phyloP scores from a whole-genome alignment of 441 rosid species.

The Jatropha multifida region DNA sequence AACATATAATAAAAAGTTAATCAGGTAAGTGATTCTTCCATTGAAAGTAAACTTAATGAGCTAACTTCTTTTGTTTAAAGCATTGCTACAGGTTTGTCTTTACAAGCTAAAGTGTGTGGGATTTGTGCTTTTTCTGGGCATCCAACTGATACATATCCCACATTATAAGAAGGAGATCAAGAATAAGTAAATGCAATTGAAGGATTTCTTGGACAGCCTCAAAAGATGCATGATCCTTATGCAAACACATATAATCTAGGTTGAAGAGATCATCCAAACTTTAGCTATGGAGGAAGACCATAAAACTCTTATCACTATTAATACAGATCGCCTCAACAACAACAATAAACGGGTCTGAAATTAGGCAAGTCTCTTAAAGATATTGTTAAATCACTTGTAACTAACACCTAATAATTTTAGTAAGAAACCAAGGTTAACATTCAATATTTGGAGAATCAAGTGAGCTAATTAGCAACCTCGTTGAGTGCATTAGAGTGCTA shows the following conservation, averaged over 20 bases:
- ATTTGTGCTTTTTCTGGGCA: background rate
- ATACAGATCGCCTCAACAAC: background rate
- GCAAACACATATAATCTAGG: background rate
- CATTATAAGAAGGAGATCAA: background rate
- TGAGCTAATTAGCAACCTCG: no score
- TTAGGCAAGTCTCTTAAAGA: background rate
- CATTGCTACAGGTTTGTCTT: background rate
- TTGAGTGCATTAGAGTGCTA: background rate
- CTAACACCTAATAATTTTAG: no score
- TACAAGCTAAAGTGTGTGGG: background rate
- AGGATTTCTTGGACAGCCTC: background rate
- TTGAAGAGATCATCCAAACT: background rate
- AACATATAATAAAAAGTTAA: background rate
- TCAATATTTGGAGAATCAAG: no score
- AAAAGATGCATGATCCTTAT: background rate
- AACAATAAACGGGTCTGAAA: background rate
- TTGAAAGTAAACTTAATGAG: background rate
- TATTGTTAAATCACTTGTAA: no score
- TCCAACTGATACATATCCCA: background rate
- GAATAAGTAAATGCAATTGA: background rate
- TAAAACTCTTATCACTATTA: background rate
- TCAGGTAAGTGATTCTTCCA: background rate
- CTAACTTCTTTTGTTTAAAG: background rate
- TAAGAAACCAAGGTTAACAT: no score
- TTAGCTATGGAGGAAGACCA: background rate